Base-by-base conservation (phyloP, 1,139 yeast genomes). In the Taphrina sp. region DNA sequence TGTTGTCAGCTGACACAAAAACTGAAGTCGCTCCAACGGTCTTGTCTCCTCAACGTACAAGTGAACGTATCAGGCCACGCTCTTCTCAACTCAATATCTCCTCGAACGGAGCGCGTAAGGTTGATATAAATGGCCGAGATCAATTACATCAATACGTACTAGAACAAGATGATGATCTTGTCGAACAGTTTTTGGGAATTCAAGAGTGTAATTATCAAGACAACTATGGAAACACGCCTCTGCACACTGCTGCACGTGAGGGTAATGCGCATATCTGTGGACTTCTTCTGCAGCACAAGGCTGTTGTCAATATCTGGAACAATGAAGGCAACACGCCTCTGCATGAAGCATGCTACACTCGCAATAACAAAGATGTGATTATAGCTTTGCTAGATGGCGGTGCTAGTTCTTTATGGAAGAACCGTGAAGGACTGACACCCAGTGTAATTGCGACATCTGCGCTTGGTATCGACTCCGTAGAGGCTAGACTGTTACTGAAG, bases 151-250 rank as follows among this genome's bases (percentile, higher is more conserved):
- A 49, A 10, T 49, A 37, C 23, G 54, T 39, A 3, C 38, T 33
- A 5, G 54, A 49, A 8, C 43, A 42, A 7, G 54, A 49, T 14
- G 54, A 49, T 19, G 54, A 49, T 17, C 46, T 49, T 12, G 37
- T 42, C 16, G 54, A 49, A 46, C 39, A 49, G n/a, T 49, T 33
- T 24, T 46, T 49, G n/a, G 54, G 39, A 14, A 39, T 49, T 2
- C 46, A 39, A 22, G 54, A 49, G 24, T 38, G 46, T n/a, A 41
- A 49, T 33, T 49, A 34, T 29, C 43, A 49, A 33, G 54, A 49
- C 17, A 14, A 19, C 10, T 41, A 49, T 16, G 54, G 54, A 7
- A 46, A 49, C 16, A 49, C 54, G 1, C 54, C 54, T 5, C 26
- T 49, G 4, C 54, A 49, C 31, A 5, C 46, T n/a, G 54, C 54